Conservation (phyloP, 1,139 yeast genomes). For the Magnusiomyces suaveolens region DNA sequence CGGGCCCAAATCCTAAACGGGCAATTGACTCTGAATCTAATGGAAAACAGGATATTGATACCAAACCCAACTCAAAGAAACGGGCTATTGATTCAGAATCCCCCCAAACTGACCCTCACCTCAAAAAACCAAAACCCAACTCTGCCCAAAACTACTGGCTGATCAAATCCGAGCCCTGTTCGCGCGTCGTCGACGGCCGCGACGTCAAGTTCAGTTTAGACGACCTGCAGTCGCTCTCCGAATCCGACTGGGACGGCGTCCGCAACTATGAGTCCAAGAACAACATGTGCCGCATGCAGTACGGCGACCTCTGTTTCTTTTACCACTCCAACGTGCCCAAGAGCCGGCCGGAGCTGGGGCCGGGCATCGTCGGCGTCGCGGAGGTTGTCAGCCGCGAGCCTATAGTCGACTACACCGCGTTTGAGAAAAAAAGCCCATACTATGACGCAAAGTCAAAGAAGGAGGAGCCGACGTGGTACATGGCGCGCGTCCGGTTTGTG, state of each 20-base stretch:
- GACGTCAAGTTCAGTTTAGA: constrained; percentile 42
- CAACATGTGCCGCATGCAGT: constrained; percentile 39
- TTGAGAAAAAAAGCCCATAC: constrained; percentile 37
- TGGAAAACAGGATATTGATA: neutral
- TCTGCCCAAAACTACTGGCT: constrained; percentile 46
- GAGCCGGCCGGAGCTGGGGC: constrained; percentile 30
- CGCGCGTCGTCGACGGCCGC: constrained; percentile 40
- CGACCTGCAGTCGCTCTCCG: constrained; percentile 21
- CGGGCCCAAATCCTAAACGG: neutral
- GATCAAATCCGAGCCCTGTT: constrained; percentile 44
- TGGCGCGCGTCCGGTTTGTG: constrained; percentile 41
- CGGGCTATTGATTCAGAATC: no score
- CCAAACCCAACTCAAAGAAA: neutral
- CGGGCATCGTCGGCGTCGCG: constrained; percentile 44
- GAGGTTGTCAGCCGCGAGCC: constrained; percentile 35
- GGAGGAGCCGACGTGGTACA: constrained; percentile 44
- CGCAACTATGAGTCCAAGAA: constrained; percentile 48
- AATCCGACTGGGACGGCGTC: constrained; percentile 49
- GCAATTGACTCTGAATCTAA: no score
- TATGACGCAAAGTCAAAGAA: constrained; percentile 35
- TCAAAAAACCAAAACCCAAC: no score
- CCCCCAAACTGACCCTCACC: no score
- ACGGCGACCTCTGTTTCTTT: constrained; percentile 40
- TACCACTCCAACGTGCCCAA: constrained; percentile 44
- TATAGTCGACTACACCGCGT: constrained; percentile 35